Percentiles rank a stretch among this genome's conserved stretches.
These are phyloP conservation scores for Huntiella moniliformis DNA, from an alignment of 2,329 filamentous ascomycete genomes.

Conservation along the genomic window DNA sequence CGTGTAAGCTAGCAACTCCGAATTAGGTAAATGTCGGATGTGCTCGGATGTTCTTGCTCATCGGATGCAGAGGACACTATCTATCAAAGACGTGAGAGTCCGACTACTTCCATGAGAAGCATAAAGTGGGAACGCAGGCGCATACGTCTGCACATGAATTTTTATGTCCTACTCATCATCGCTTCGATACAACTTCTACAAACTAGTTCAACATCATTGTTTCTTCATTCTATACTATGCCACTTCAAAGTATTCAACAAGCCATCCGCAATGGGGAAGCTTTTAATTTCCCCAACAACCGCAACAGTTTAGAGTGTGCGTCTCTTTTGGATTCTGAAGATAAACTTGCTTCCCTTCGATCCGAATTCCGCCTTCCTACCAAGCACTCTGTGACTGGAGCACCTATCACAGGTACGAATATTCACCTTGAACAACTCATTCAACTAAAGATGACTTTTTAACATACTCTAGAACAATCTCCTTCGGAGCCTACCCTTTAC, in stretches of 20 bases:
- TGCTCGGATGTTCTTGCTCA: too few species aligned
- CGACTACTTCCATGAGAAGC: not conserved
- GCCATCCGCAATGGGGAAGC: not conserved
- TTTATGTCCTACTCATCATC: not conserved
- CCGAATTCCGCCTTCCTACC: constrained; percentile 61
- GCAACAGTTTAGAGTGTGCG: constrained; percentile 30
- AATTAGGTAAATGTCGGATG: too few species aligned
- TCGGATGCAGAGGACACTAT: too few species aligned
- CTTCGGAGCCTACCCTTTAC: constrained; percentile 40
- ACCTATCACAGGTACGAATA: constrained; percentile 21
- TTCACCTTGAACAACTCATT: not conserved
- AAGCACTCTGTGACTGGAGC: constrained; percentile 43
- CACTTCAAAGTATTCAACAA: not conserved
- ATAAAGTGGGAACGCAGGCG: not conserved
- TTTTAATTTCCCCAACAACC: constrained; percentile 16
- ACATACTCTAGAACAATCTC: constrained; percentile 11
- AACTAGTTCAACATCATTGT: not conserved
- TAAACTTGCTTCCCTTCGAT: constrained; percentile 38
- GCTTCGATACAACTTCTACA: not conserved
- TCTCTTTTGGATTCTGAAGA: constrained; percentile 39
- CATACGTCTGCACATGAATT: not conserved
- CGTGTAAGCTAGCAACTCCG: too few species aligned
- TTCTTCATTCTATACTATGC: not conserved
- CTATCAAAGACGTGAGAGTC: too few species aligned
- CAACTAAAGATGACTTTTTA: not conserved